Percentiles rank a stretch among this genome's conserved stretches.
These are phyloP conservation scores for Kandelia obovata DNA, from an alignment of 345 rosid genomes.

Conservation along the genomic window DNA sequence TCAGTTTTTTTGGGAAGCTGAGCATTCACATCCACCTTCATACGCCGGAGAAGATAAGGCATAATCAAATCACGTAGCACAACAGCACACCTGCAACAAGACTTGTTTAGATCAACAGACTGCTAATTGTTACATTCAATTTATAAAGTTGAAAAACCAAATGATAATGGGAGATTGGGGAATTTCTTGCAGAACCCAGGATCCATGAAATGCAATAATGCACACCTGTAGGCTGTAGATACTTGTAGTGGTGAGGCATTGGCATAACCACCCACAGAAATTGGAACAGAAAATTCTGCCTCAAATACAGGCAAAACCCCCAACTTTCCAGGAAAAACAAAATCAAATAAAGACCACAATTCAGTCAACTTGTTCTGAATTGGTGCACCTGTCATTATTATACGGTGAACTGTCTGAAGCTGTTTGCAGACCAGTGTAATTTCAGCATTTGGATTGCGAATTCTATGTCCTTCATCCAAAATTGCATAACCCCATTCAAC, in stretches of 20 bases:
- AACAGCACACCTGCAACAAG: slow-evolving; percentile 78
- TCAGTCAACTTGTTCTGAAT: slow-evolving; percentile 91
- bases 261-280: slow-evolving; percentile 95
- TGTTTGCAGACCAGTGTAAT: slow-evolving; percentile 90
- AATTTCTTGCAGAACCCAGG: not conserved
- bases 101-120: not conserved
- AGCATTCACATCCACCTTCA: slow-evolving; percentile 88
- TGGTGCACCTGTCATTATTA: slow-evolving; percentile 98
- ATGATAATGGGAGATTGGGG: not conserved
- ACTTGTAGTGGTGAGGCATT: slow-evolving; percentile 99
- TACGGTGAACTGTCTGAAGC: slow-evolving; percentile 89
- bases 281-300: slow-evolving; percentile 94
- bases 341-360: slow-evolving; percentile 96
- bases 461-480: slow-evolving; percentile 95
- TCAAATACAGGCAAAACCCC: slow-evolving; percentile 97
- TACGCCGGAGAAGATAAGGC: slow-evolving; percentile 98
- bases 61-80: slow-evolving; percentile 91
- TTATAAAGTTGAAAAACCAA: slow-evolving; percentile 1
- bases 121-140: not conserved
- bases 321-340: slow-evolving; percentile 95
- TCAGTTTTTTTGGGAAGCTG: slow-evolving; percentile 88
- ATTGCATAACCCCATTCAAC: slow-evolving; percentile 95
- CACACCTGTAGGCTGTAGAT: slow-evolving; percentile 88
- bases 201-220: slow-evolving; percentile 19
- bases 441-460: slow-evolving; percentile 94